Evolutionary conservation across 257 asterid species (phyloP).

Genomic region (Plantago elongata): DNA sequence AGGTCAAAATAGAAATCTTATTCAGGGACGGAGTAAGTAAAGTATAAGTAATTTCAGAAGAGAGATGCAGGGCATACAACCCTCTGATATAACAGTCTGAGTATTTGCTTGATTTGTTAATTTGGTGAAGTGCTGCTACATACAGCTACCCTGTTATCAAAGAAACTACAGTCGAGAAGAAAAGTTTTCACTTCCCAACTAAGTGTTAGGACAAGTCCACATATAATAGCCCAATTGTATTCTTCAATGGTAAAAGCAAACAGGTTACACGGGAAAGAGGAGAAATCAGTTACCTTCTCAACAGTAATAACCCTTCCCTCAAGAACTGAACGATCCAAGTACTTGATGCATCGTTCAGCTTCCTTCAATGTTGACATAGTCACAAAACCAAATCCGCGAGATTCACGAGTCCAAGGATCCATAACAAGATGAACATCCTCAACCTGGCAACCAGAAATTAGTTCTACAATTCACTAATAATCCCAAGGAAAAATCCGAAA

Average conservation of each 20-base stretch:
- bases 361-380: conserved; percentile 66
- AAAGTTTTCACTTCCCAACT: conserved; percentile 34
- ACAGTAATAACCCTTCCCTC: conserved; percentile 87
- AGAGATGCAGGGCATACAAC: conserved; percentile 90
- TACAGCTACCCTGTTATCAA: conserved; percentile 84
- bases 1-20: neutral
- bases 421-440: conserved; percentile 75
- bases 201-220: conserved; percentile 1
- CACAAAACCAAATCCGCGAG: conserved; percentile 92
- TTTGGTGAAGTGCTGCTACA: conserved; percentile 98
- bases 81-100: conserved; percentile 59
- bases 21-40: neutral
- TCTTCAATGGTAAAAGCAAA: neutral
- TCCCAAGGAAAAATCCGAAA: no score
- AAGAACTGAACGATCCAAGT: conserved; percentile 77
- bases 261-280: neutral
- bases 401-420: conserved; percentile 79
- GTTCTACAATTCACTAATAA: neutral
- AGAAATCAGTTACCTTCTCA: conserved; percentile 60
- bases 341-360: conserved; percentile 73
- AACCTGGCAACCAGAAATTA: conserved; percentile 35
- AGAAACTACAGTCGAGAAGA: conserved; percentile 58
- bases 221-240: neutral
- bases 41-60: conserved; percentile 16
- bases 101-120: conserved; percentile 75